Percentiles rank a stretch among this genome's conserved stretches.
phyloP scores from a whole-genome alignment of 2,329 filamentous ascomycete genomes.

The Arthrobotrys megalospora region DNA sequence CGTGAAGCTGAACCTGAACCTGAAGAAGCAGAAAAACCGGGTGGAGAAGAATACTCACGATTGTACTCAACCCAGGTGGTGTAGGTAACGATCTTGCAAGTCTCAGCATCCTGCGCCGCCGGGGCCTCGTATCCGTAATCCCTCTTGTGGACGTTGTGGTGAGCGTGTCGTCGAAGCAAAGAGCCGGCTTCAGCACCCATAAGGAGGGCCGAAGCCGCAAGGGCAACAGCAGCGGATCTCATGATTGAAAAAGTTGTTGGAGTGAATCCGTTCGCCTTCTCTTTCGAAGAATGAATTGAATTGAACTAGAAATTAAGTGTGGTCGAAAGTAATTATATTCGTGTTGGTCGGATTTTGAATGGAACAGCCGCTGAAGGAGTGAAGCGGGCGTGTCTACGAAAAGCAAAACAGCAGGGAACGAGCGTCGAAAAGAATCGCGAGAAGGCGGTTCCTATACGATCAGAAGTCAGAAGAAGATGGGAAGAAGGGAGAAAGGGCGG shows the following conservation, averaged over 20 bases:
- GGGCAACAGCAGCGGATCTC: conserved; percentile 55
- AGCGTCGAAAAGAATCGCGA: conserved; percentile 58
- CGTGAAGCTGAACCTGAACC: neutral
- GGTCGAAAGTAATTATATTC: conserved; percentile 35
- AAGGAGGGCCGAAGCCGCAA: conserved; percentile 59
- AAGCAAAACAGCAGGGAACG: conserved; percentile 60
- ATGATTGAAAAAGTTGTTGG: conserved; percentile 21
- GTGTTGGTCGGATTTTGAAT: conserved; percentile 58
- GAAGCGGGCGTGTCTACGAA: conserved; percentile 59
- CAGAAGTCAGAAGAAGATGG: conserved; percentile 29
- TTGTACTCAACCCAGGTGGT: conserved; percentile 61
- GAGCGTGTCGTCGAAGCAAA: conserved; percentile 60
- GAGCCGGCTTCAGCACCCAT: conserved; percentile 58
- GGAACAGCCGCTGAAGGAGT: conserved; percentile 61
- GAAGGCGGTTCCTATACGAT: conserved; percentile 51
- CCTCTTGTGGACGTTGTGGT: conserved; percentile 58
- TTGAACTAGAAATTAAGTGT: conserved; percentile 50
- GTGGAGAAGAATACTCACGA: conserved; percentile 35
- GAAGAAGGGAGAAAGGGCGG: conserved; percentile 1
- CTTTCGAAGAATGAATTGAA: conserved; percentile 44
- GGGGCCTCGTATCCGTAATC: conserved; percentile 58
- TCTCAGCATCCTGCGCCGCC: conserved; percentile 54
- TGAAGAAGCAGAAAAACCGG: neutral
- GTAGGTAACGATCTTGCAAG: conserved; percentile 59
- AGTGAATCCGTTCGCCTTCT: conserved; percentile 25